Conservation (phyloP, 2,329 filamentous ascomycete genomes). For the Fusarium guadeloupense region DNA sequence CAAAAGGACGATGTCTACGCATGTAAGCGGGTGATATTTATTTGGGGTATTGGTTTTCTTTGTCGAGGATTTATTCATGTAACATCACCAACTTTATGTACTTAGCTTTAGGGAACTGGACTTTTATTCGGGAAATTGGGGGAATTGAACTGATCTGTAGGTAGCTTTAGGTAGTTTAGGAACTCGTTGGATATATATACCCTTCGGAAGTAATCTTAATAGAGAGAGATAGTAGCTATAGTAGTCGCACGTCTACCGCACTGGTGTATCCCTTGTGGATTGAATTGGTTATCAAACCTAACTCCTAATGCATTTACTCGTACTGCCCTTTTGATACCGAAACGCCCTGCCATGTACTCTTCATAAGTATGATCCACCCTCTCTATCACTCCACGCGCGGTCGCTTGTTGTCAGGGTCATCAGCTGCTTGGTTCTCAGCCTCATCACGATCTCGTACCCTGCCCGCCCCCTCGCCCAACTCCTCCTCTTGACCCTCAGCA, state of each 20-base stretch:
- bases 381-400: constrained; percentile 54
- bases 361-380: background rate
- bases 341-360: constrained; percentile 34
- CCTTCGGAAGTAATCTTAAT: constrained; percentile 41
- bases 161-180: constrained; percentile 22
- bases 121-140: background rate
- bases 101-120: constrained; percentile 3
- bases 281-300: background rate
- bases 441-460: constrained; percentile 65
- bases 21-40: constrained; percentile 38
- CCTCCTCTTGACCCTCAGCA: constrained; percentile 52
- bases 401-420: constrained; percentile 58
- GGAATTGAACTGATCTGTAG: constrained; percentile 4
- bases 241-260: background rate
- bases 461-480: constrained; percentile 72
- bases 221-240: constrained; percentile 17
- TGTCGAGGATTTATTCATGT: constrained; percentile 16
- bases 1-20: constrained; percentile 39
- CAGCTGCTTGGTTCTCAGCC: constrained; percentile 52
- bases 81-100: constrained; percentile 14
- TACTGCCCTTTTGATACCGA: constrained; percentile 16
- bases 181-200: constrained; percentile 38
- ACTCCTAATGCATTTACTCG: constrained; percentile 10
- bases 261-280: background rate
- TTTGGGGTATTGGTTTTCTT: constrained; percentile 14